phyloP scores from a whole-genome alignment of 1,139 yeast genomes.

The Yamadazyma membranifaciens region DNA sequence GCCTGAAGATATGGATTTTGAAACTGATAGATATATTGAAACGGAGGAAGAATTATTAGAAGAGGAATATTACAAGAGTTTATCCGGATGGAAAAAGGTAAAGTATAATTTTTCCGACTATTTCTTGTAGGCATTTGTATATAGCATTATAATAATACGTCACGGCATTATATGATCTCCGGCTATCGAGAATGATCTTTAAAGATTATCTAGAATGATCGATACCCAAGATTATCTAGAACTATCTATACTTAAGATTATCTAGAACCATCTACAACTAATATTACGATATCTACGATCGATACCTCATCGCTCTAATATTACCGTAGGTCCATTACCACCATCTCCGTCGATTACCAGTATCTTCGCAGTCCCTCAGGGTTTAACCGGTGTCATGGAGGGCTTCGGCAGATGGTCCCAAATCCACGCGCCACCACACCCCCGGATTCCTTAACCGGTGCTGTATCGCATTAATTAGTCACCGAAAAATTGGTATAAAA shows the following conservation, averaged over 20 bases:
- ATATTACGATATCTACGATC: too few species aligned
- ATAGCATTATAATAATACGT: not conserved
- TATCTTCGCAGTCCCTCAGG: too few species aligned
- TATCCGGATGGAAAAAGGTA: constrained; percentile 47
- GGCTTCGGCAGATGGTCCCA: too few species aligned
- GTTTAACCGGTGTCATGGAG: too few species aligned
- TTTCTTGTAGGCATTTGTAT: constrained; percentile 17
- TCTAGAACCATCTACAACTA: too few species aligned
- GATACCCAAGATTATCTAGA: too few species aligned
- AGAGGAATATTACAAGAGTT: constrained; percentile 35
- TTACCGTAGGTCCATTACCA: not conserved
- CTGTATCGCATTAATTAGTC: not conserved
- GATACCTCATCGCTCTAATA: not conserved
- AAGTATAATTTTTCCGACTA: constrained; percentile 31
- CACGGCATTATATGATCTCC: too few species aligned
- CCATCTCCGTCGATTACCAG: too few species aligned
- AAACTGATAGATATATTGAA: constrained; percentile 54
- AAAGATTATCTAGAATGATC: too few species aligned
- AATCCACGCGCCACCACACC: not conserved
- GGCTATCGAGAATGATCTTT: too few species aligned
- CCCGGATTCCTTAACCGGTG: not conserved
- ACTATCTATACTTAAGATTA: too few species aligned
- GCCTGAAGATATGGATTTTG: constrained; percentile 60
- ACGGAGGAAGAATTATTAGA: constrained; percentile 47
- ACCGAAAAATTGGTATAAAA: not conserved